Percentiles rank a stretch among this genome's conserved stretches.
Evolutionary conservation across 2,329 filamentous ascomycete genomes (phyloP).

Genomic region (Periconia macrospinosa): DNA sequence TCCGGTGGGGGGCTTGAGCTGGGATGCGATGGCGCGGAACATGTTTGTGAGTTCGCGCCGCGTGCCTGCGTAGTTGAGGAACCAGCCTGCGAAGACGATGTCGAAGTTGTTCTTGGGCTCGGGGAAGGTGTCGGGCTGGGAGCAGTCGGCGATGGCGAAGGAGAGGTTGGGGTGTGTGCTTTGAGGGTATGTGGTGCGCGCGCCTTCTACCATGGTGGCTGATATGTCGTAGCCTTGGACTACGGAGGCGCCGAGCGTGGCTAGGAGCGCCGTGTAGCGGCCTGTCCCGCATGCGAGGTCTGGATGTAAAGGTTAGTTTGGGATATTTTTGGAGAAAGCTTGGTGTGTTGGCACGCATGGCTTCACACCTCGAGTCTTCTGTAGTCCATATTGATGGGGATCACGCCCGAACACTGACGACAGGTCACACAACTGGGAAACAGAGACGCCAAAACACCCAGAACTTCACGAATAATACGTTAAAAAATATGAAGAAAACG

Average conservation of each 20-base stretch:
- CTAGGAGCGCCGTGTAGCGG: conserved; percentile 26
- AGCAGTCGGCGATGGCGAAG: conserved; percentile 30
- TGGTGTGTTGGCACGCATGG: too few species aligned
- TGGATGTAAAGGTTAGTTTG: conserved; percentile 6
- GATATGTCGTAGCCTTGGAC: conserved; percentile 34
- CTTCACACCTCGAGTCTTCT: too few species aligned
- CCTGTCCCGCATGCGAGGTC: conserved; percentile 36
- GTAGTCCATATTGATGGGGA: too few species aligned
- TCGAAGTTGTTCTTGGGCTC: conserved; percentile 13
- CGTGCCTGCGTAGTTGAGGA: conserved; percentile 34
- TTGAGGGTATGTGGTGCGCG: conserved; percentile 18
- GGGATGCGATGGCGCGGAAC: conserved; percentile 23
- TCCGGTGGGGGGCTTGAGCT: conserved; percentile 13
- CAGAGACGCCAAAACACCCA: too few species aligned
- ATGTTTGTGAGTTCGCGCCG: conserved; percentile 22
- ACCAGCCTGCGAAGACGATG: conserved; percentile 34
- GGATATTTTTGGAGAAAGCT: too few species aligned
- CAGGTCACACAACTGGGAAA: not conserved
- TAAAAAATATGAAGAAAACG: conserved; percentile 3
- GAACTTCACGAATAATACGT: not conserved
- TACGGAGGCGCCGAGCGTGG: conserved; percentile 20
- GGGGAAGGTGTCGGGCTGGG: conserved; percentile 10
- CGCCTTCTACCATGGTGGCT: conserved; percentile 24
- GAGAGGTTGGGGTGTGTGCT: conserved; percentile 13
- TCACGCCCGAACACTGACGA: not conserved